These are phyloP conservation scores for Amaranthus palmeri DNA, from an alignment of 148 eudicot genomes.

Conservation along the genomic window DNA sequence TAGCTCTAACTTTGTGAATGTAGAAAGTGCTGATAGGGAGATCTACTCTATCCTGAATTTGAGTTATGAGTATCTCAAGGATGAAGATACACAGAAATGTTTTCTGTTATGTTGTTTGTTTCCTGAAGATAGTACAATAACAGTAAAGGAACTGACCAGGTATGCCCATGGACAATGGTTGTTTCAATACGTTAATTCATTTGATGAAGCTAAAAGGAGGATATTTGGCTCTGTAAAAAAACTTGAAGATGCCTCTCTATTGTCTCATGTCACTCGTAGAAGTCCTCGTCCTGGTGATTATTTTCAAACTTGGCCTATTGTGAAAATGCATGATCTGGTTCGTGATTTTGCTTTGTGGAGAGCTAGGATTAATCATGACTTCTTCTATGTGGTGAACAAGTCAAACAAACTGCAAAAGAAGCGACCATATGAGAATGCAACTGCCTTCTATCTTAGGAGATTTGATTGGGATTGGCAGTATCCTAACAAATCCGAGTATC, in stretches of 20 bases:
- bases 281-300: not conserved
- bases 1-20: not conserved
- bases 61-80: slow-evolving; percentile 1
- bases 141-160: not conserved
- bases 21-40: slow-evolving; percentile 5
- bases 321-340: slow-evolving; percentile 5
- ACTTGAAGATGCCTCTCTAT: not conserved
- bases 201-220: not conserved
- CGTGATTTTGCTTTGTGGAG: slow-evolving; percentile 9
- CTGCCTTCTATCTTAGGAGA: not conserved
- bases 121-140: not conserved
- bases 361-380: not conserved
- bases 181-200: not conserved
- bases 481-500: not conserved
- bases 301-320: too few species aligned
- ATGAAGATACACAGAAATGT: not conserved
- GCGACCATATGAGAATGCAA: not conserved
- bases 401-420: not conserved
- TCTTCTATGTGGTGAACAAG: not conserved
- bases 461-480: not conserved
- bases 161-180: not conserved
- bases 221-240: not conserved
- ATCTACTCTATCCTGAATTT: not conserved
- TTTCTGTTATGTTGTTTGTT: slow-evolving; percentile 9
- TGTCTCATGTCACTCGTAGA: not conserved